phyloP scores from a whole-genome alignment of 495 filamentous ascomycete genomes.

The Xanthoparmelia taractica region DNA sequence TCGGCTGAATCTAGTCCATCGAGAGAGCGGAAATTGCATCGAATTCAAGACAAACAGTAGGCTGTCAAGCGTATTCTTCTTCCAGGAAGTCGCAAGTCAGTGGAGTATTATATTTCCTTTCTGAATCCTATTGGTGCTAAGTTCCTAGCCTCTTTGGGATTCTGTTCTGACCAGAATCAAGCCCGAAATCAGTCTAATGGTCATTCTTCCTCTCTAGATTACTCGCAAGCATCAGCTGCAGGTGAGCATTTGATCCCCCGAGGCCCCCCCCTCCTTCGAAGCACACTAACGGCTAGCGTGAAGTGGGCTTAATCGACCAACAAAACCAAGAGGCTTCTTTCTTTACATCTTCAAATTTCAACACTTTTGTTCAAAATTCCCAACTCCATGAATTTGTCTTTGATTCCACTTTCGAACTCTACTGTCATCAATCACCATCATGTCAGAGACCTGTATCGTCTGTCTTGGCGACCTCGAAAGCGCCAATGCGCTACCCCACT shows the following conservation, averaged over 20 bases:
- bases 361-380: constrained; percentile 14
- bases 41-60: background rate
- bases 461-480: constrained; percentile 80
- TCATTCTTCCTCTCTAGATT: background rate
- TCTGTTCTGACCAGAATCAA: background rate
- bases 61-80: background rate
- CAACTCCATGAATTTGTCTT: constrained; percentile 23
- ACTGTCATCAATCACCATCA: constrained; percentile 31
- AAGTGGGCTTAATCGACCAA: background rate
- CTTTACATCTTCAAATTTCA: constrained; percentile 16
- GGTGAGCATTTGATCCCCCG: background rate
- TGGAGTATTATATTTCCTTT: background rate
- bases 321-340: background rate
- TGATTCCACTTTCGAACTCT: background rate
- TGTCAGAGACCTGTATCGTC: constrained; percentile 94
- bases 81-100: background rate
- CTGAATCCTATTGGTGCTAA: background rate
- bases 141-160: background rate
- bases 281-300: background rate
- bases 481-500: constrained; percentile 44
- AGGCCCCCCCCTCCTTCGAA: constrained; percentile 1
- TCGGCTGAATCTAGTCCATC: background rate
- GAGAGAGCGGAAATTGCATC: background rate
- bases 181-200: background rate
- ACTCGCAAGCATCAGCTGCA: constrained; percentile 2